Evolutionary conservation across 768 basidiomycete genomes (phyloP).

Genomic region (Peribolospora baueri): DNA sequence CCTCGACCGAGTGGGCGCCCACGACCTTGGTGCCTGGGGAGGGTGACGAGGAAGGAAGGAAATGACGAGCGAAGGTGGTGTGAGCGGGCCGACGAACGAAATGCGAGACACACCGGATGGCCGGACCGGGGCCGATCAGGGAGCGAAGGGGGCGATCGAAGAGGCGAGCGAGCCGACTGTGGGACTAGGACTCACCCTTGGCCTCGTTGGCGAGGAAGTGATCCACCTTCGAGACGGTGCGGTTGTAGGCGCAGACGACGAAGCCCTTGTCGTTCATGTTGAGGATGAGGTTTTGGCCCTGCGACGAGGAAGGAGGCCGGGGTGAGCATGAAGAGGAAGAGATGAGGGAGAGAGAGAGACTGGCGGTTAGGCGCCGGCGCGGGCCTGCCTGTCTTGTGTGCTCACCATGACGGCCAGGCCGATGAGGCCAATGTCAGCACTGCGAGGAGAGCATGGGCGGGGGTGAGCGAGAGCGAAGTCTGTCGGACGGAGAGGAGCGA

Average conservation of each 20-base stretch:
- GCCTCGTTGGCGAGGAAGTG: conserved; percentile 87
- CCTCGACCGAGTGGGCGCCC: conserved; percentile 80
- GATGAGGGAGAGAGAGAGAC: conserved; percentile 1
- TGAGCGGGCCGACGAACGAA: background rate
- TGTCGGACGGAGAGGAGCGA: no score
- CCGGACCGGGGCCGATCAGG: background rate
- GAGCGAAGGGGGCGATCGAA: background rate
- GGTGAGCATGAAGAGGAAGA: background rate
- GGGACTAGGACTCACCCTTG: conserved; percentile 44
- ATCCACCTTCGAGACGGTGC: conserved; percentile 89
- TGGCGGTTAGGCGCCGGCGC: background rate
- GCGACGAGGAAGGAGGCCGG: conserved; percentile 8
- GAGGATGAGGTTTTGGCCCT: conserved; percentile 91
- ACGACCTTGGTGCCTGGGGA: conserved; percentile 67
- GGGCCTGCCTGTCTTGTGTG: background rate
- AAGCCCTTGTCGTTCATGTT: conserved; percentile 99
- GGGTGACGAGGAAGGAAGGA: background rate
- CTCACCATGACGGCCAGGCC: conserved; percentile 94
- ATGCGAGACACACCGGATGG: no score
- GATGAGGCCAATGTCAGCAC: conserved; percentile 94
- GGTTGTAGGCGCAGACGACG: conserved; percentile 88
- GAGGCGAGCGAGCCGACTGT: no score
- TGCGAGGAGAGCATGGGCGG: conserved; percentile 15
- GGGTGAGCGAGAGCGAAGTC: no score
- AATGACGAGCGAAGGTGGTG: background rate